Base-by-base conservation (phyloP, 148 eudicot species). In the Dianthus caryophyllus region DNA sequence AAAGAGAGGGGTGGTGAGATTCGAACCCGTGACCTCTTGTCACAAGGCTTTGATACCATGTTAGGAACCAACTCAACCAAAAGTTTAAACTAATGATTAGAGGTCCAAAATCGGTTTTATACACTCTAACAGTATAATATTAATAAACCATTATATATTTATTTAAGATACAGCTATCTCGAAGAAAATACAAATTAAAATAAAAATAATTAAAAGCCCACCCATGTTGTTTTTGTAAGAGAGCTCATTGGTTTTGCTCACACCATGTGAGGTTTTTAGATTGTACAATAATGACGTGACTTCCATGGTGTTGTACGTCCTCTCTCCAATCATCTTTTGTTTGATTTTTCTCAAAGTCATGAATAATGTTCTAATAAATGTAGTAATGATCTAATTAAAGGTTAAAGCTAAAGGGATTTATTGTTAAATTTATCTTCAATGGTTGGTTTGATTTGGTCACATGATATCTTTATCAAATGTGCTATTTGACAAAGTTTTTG, bases 161-260 rank as follows among this genome's bases (percentile, higher is more conserved):
- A n/a, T n/a, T n/a, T n/a, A n/a, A n/a, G n/a, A n/a, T n/a, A n/a
- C n/a, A n/a, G n/a, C n/a, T n/a, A n/a, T n/a, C n/a, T n/a, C n/a
- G n/a, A n/a, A n/a, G n/a, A n/a, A n/a, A n/a, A n/a, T n/a, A n/a
- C n/a, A n/a, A n/a, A n/a, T n/a, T n/a, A 33, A 33, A 33, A 33
- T 7, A 65, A 27, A 6, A 47, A 57, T 17, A 26, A 64, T 13
- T 14, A 48, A 44, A 64, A 47, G 55, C 55, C 55, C 36, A 47
- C 55, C 66, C 68, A 64, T 64, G 54, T 64, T 68, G 71, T 54
- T 68, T 39, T 68, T 68, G 71, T 36, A 20, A 60, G 41, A 46
- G 12, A 33, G 21, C 26, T 55, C 17, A 56, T 68, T 68, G 64
- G 51, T 68, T 29, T n/a, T 68, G 41, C 39, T 48, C 62, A 68